These are phyloP conservation scores for Ceraceosorus guamensis DNA, from an alignment of 1,284 basidiomycete genomes.

Conservation along the genomic window DNA sequence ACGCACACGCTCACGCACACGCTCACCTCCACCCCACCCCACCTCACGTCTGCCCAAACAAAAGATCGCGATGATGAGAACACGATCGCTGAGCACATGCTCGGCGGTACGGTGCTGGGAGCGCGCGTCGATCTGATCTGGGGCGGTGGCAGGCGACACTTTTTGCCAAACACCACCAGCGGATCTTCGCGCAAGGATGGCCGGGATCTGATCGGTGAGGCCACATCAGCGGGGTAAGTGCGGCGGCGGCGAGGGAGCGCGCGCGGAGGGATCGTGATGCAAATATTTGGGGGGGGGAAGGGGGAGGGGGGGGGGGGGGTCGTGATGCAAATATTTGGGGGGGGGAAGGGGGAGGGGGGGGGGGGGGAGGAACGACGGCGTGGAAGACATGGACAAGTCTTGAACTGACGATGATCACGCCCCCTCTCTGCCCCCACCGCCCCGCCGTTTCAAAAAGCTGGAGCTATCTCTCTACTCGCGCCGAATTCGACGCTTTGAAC, in stretches of 20 bases:
- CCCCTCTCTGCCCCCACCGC: too few relatives aligned
- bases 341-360: too few relatives aligned
- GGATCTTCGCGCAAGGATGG: slow-evolving; percentile 35
- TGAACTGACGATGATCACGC: too few relatives aligned
- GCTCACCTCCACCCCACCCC: slow-evolving; percentile 19
- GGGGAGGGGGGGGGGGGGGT: too few relatives aligned
- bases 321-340: too few relatives aligned
- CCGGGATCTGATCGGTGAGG: slow-evolving; percentile 36
- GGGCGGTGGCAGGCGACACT: slow-evolving; percentile 44
- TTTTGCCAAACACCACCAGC: slow-evolving; percentile 40
- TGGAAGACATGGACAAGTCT: too few relatives aligned
- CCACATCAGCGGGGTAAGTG: slow-evolving; percentile 33
- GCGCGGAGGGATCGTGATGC: too few relatives aligned
- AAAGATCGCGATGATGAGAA: slow-evolving; percentile 46
- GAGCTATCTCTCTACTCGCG: slow-evolving; percentile 26
- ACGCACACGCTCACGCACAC: slow-evolving; percentile 21
- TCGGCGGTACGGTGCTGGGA: slow-evolving; percentile 41
- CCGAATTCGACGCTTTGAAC: slow-evolving; percentile 34
- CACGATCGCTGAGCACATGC: slow-evolving; percentile 42
- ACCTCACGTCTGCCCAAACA: slow-evolving; percentile 43
- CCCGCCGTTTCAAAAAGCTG: too few relatives aligned
- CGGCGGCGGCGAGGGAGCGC: too few relatives aligned
- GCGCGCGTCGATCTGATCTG: slow-evolving; percentile 38
- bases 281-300: too few relatives aligned
- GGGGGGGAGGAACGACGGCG: too few relatives aligned